Evolutionary conservation across 2,329 filamentous ascomycete genomes (phyloP), one percentile per base, ranked within the genome.

Genomic region (Teratosphaeria gauchensis): DNA sequence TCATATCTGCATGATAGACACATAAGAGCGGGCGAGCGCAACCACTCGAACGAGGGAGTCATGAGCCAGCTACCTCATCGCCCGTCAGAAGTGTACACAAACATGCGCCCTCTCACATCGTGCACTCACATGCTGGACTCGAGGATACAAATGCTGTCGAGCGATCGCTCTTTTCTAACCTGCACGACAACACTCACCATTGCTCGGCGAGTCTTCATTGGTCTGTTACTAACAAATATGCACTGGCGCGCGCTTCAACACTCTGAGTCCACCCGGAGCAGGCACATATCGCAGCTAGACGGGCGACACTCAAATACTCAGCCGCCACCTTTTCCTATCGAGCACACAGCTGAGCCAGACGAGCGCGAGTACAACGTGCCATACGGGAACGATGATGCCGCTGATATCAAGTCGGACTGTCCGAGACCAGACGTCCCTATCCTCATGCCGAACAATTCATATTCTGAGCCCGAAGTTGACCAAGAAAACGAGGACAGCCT

Each of bases 371-470:
- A 6, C n/a, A 1, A 51, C 16, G 24, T 55, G 7, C 46, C 57
- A 19, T 35, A 53, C 12, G 58, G 58, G 16, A 19, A 59, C 28
- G 58, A 59, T 48, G 38, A 59, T 28, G 54, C 58, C 19, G 58
- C 58, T 16, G 58, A 59, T 33, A 51, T 52, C 24, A 28, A 38
- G 21, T 7, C 54, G 46, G 33, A 21, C 8, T 16, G n/a, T 8
- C 30, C 30, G 28, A 16, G 4, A n/a, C 33, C 21, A 5, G 28
- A 52, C 11, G 11, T 24, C 7, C 21, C 7, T 19, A 16, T 16
- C 9, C 9, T 32, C 7, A 9, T 24, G 16, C 5, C 19, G 2
- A 31, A 21, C 19, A 11, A 33, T 35, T 24, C 24, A 7, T 11
- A 28, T 7, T 9, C 6, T 4, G 35, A 16, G n/a, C 3, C 51